phyloP scores from a whole-genome alignment of 2,329 filamentous ascomycete genomes.

The Microascus cirrosus region DNA sequence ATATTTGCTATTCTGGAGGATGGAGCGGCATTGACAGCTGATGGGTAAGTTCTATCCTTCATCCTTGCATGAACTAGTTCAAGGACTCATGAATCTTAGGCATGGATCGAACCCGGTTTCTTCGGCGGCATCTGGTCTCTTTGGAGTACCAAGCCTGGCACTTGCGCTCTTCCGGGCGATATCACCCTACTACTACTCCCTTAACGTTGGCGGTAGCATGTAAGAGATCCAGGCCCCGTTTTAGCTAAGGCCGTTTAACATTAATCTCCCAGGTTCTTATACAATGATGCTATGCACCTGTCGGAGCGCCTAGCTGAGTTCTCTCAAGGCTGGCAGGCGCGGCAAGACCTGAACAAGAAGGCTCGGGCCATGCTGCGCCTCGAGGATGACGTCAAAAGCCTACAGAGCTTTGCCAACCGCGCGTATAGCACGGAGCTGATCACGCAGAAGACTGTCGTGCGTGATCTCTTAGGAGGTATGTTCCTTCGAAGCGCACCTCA shows the following conservation, averaged over 20 bases:
- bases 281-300: constrained; percentile 57
- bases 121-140: constrained; percentile 57
- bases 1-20: constrained; percentile 51
- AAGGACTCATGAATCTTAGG: constrained; percentile 9
- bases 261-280: constrained; percentile 39
- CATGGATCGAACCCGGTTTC: constrained; percentile 47
- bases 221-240: constrained; percentile 20
- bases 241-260: background rate
- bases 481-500: background rate
- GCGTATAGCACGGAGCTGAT: constrained; percentile 52
- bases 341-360: constrained; percentile 36
- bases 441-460: constrained; percentile 48
- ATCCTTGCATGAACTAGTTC: background rate
- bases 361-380: constrained; percentile 45
- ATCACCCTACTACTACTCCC: constrained; percentile 61
- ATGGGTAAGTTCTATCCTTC: constrained; percentile 25
- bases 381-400: constrained; percentile 46
- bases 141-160: constrained; percentile 59
- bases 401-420: constrained; percentile 49
- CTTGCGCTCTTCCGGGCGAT: constrained; percentile 73
- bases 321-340: constrained; percentile 36
- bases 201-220: constrained; percentile 53
- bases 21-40: constrained; percentile 44
- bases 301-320: constrained; percentile 44
- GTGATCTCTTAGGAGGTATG: constrained; percentile 46